Percentiles rank a stretch among this genome's conserved stretches.
phyloP scores from a whole-genome alignment of 2,329 filamentous ascomycete genomes.

The Claviceps africana region DNA sequence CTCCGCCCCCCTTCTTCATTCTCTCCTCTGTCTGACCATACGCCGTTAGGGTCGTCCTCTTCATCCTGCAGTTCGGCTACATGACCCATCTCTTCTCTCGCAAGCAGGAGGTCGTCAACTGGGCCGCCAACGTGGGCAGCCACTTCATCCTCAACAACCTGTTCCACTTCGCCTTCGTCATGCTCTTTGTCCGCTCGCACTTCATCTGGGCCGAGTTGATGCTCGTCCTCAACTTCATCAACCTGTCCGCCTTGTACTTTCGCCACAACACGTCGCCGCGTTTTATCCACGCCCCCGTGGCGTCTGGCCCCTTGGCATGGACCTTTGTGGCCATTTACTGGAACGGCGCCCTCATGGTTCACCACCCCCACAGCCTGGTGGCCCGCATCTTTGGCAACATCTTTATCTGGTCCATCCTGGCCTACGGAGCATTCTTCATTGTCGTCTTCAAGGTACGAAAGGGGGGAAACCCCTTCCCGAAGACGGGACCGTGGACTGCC shows the following conservation, averaged over 20 bases:
- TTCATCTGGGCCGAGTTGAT: slow-evolving; percentile 67
- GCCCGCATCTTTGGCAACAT: slow-evolving; percentile 75
- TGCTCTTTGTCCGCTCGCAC: slow-evolving; percentile 65
- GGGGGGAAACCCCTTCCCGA: too few relatives aligned
- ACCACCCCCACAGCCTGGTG: slow-evolving; percentile 48
- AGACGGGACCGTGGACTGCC: too few relatives aligned
- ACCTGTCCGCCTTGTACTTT: slow-evolving; percentile 68
- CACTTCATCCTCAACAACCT: slow-evolving; percentile 84
- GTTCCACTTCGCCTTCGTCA: slow-evolving; percentile 66
- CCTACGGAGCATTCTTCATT: slow-evolving; percentile 66
- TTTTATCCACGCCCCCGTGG: slow-evolving; percentile 62
- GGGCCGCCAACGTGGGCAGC: slow-evolving; percentile 62
- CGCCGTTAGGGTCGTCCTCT: slow-evolving; percentile 49
- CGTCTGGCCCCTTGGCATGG: slow-evolving; percentile 69
- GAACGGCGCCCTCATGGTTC: slow-evolving; percentile 74
- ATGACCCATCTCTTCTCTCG: slow-evolving; percentile 61
- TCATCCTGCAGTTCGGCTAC: slow-evolving; percentile 63
- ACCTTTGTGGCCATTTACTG: slow-evolving; percentile 78
- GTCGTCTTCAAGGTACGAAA: slow-evolving; percentile 49
- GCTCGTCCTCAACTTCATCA: slow-evolving; percentile 68
- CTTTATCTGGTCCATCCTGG: slow-evolving; percentile 73
- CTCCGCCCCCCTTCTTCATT: neutral
- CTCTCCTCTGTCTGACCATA: neutral
- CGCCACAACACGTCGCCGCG: slow-evolving; percentile 57
- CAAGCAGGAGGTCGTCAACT: slow-evolving; percentile 46